These are phyloP conservation scores for Ascochyta pisi DNA, from an alignment of 2,329 filamentous ascomycete species.

Conservation along the genomic window DNA sequence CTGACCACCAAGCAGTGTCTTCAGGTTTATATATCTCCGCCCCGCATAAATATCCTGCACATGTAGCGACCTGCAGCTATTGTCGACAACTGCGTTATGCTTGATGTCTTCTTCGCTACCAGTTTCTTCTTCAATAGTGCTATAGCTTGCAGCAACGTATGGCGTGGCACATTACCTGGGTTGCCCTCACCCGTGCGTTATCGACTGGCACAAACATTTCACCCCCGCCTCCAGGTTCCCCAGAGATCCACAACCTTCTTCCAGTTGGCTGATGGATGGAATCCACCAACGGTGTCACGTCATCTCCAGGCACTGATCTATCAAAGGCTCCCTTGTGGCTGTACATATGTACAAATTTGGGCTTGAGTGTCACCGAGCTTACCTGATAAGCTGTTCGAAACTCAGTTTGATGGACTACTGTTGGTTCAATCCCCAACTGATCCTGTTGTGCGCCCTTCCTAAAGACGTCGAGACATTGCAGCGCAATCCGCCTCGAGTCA, in stretches of 20 bases:
- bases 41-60: not conserved
- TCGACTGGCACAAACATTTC: slow-evolving; percentile 3
- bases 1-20: not conserved
- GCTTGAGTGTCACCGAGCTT: not conserved
- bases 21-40: not conserved
- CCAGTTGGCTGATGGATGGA: not conserved
- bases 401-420: not conserved
- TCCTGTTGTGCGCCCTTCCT: not conserved
- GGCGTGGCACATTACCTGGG: slow-evolving; percentile 5
- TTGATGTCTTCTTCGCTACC: not conserved
- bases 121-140: not conserved
- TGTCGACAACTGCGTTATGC: slow-evolving; percentile 6
- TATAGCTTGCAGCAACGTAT: slow-evolving; percentile 6
- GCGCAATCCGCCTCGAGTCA: not conserved
- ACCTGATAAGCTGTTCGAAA: not conserved
- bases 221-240: slow-evolving; percentile 10
- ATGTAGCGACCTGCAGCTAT: not conserved
- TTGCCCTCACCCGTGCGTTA: not conserved
- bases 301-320: not conserved
- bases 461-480: not conserved
- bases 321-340: not conserved
- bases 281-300: slow-evolving; percentile 1
- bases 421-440: not conserved
- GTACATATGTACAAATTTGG: not conserved
- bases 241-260: not conserved